Evolutionary conservation across 495 filamentous ascomycete genomes (phyloP).

Genomic region (Cladorrhinum samala): DNA sequence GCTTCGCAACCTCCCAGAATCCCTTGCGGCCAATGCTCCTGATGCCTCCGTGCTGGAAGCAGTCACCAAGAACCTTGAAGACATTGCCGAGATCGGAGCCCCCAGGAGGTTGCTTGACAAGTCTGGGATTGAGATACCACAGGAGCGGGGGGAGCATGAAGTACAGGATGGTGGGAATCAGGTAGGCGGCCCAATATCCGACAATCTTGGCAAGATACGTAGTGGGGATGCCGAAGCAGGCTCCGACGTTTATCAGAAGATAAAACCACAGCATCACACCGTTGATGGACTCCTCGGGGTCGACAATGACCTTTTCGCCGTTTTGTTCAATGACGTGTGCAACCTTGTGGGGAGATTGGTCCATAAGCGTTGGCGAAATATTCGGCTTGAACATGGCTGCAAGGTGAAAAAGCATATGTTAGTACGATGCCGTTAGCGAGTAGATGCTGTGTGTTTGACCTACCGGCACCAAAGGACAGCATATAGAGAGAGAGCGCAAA

Average conservation of each 20-base stretch:
- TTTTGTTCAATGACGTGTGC: slow-evolving; percentile 37
- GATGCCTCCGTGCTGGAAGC: slow-evolving; percentile 50
- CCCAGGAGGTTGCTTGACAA: slow-evolving; percentile 44
- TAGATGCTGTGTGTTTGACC: slow-evolving; percentile 26
- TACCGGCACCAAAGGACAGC: slow-evolving; percentile 59
- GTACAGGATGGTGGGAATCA: slow-evolving; percentile 60
- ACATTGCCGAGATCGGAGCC: slow-evolving; percentile 51
- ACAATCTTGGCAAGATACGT: slow-evolving; percentile 46
- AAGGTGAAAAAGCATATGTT: neutral
- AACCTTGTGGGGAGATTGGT: slow-evolving; percentile 48
- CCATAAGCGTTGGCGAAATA: slow-evolving; percentile 55
- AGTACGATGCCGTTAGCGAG: too few species aligned
- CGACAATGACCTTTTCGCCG: slow-evolving; percentile 55
- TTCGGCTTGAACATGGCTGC: slow-evolving; percentile 58
- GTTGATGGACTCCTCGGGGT: slow-evolving; percentile 55
- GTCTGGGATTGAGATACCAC: slow-evolving; percentile 45
- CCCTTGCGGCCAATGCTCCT: slow-evolving; percentile 47
- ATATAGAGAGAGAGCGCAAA: slow-evolving; percentile 55
- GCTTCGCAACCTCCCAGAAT: slow-evolving; percentile 62
- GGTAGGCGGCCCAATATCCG: slow-evolving; percentile 65
- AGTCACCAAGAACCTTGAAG: slow-evolving; percentile 48
- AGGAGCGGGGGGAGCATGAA: slow-evolving; percentile 51
- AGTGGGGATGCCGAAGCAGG: slow-evolving; percentile 52
- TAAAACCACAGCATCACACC: slow-evolving; percentile 60
- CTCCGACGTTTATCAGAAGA: slow-evolving; percentile 59